These are phyloP conservation scores for Penicillium canariense DNA, from an alignment of 495 filamentous ascomycete species.

Conservation along the genomic window DNA sequence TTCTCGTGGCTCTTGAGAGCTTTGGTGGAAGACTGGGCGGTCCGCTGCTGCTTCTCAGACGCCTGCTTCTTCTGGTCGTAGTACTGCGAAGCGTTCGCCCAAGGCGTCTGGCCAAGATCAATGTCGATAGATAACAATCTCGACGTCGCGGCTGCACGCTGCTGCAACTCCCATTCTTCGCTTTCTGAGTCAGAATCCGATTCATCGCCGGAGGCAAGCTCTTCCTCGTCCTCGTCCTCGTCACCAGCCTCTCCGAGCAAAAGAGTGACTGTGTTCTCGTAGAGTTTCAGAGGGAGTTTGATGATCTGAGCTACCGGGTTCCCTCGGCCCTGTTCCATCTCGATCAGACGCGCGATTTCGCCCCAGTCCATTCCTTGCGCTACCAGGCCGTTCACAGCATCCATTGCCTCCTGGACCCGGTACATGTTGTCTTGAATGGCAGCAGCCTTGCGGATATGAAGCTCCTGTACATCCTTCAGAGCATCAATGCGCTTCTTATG, in stretches of 20 bases:
- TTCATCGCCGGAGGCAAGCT: conserved; percentile 56
- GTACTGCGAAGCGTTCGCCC: conserved; percentile 87
- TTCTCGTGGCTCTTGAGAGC: conserved; percentile 86
- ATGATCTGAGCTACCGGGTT: conserved; percentile 89
- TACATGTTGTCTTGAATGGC: conserved; percentile 88
- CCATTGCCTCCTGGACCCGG: conserved; percentile 85
- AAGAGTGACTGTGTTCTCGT: conserved; percentile 85
- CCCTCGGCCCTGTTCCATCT: conserved; percentile 72
- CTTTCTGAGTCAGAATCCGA: conserved; percentile 62
- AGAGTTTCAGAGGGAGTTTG: conserved; percentile 80
- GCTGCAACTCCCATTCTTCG: conserved; percentile 38
- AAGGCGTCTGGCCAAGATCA: conserved; percentile 75
- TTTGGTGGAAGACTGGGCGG: conserved; percentile 73
- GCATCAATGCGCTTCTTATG: conserved; percentile 81
- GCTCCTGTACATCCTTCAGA: conserved; percentile 70
- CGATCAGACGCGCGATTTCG: conserved; percentile 81
- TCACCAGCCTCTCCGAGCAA: conserved; percentile 68
- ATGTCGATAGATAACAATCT: conserved; percentile 69
- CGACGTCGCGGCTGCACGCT: conserved; percentile 29
- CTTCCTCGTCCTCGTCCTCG: conserved; percentile 55
- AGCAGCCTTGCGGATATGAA: conserved; percentile 84
- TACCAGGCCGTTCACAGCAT: conserved; percentile 84
- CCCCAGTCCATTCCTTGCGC: conserved; percentile 97
- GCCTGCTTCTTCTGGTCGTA: conserved; percentile 84
- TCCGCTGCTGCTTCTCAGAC: conserved; percentile 82